Evolutionary conservation across 1,284 basidiomycete species (phyloP).

Genomic region (Caloboletus inedulis): DNA sequence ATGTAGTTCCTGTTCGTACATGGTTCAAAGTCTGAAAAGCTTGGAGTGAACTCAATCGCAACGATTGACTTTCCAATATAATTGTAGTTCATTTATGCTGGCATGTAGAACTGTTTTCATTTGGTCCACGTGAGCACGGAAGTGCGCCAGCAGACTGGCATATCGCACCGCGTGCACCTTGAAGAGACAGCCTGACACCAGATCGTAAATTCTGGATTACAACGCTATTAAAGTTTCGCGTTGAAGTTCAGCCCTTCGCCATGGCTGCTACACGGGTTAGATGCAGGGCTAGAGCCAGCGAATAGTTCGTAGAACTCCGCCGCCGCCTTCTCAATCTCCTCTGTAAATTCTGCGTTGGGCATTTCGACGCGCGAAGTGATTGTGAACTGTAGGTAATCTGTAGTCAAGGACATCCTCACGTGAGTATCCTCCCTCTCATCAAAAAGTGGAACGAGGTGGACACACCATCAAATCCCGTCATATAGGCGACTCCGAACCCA

Average conservation of each 20-base stretch:
- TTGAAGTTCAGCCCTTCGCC: neutral
- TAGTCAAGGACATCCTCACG: neutral
- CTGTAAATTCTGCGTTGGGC: conserved; percentile 66
- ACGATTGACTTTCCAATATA: neutral
- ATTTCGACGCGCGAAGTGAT: conserved; percentile 75
- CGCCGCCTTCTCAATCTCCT: conserved; percentile 65
- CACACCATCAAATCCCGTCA: conserved; percentile 69
- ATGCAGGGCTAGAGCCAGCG: neutral
- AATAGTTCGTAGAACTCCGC: conserved; percentile 61
- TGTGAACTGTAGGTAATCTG: conserved; percentile 77
- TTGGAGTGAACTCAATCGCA: neutral
- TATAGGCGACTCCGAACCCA: conserved; percentile 76
- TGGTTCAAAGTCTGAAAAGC: neutral
- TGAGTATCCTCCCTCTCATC: neutral
- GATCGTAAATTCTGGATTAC: neutral
- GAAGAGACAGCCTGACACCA: neutral
- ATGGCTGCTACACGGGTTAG: neutral
- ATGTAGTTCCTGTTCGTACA: neutral
- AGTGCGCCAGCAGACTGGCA: neutral
- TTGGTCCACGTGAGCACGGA: neutral
- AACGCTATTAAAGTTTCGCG: conserved; percentile 18
- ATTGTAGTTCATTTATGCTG: neutral
- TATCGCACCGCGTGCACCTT: neutral
- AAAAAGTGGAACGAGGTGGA: neutral
- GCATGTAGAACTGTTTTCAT: no score